These are phyloP conservation scores for Eucalyptus erythrocorys DNA, from an alignment of 345 rosid genomes.

Conservation along the genomic window DNA sequence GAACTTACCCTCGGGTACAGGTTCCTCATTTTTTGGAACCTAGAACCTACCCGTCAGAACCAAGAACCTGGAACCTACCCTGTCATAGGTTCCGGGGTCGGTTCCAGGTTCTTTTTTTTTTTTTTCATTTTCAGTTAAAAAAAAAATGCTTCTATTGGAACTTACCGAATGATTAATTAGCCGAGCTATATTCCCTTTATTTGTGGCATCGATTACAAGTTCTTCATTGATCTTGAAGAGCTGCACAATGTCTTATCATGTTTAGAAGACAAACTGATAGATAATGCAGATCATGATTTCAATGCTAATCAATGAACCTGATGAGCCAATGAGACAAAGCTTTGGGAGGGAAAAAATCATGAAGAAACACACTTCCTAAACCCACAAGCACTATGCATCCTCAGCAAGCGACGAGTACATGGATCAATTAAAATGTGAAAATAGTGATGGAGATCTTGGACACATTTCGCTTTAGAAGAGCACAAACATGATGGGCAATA, in stretches of 20 bases:
- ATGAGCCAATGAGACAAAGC: background rate
- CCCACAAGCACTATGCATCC: no score
- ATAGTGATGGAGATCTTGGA: no score
- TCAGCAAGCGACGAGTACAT: no score
- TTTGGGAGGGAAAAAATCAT: background rate
- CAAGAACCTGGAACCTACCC: no score
- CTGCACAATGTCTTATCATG: conserved; percentile 10
- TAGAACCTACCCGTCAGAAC: accelerated
- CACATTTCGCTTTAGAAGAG: no score
- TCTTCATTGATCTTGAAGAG: conserved; percentile 88
- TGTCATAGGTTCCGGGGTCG: no score
- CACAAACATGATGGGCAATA: no score
- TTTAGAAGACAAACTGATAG: background rate
- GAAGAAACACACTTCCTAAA: background rate
- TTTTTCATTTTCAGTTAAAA: no score
- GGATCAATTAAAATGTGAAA: background rate
- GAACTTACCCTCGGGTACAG: accelerated
- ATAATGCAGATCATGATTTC: background rate
- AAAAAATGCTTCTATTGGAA: background rate
- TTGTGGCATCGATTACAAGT: conserved; percentile 86
- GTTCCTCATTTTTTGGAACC: no score
- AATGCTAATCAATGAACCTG: background rate
- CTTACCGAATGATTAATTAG: conserved; percentile 85
- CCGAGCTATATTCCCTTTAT: conserved; percentile 82
- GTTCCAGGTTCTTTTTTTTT: no score